Evolutionary conservation across 495 filamentous ascomycete genomes (phyloP).

Genomic region (Sabuloglossum arenarium): DNA sequence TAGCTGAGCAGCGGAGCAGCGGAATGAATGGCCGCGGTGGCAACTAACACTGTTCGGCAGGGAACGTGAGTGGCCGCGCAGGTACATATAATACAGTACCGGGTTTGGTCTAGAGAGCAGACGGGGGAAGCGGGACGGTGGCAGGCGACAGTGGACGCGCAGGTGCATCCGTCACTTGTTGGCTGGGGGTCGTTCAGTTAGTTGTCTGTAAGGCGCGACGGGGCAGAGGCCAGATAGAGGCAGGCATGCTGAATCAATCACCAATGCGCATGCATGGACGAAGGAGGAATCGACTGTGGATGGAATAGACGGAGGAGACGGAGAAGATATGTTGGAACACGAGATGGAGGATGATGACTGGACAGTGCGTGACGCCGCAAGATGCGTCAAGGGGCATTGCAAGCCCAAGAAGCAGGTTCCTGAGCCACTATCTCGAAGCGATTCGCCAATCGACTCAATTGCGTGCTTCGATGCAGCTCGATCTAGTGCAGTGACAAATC

Average conservation of each 20-base stretch:
- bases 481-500: too few species aligned
- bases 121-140: neutral
- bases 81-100: neutral
- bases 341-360: too few species aligned
- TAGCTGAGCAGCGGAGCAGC: neutral
- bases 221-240: too few species aligned
- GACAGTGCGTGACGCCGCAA: too few species aligned
- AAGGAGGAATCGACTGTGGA: neutral
- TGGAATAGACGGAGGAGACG: neutral
- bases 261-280: too few species aligned
- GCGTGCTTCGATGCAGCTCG: neutral
- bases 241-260: too few species aligned
- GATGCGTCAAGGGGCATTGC: too few species aligned
- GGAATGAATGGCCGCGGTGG: neutral
- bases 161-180: too few species aligned
- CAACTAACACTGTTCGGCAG: neutral
- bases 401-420: neutral
- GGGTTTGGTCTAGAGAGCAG: neutral
- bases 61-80: neutral
- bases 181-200: too few species aligned
- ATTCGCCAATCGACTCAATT: constrained; percentile 1
- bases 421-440: neutral
- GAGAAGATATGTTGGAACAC: neutral
- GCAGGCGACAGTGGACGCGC: neutral
- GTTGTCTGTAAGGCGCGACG: too few species aligned